phyloP scores from a whole-genome alignment of 1,284 basidiomycete species.

The Anthracocystis panici-leucophaei region DNA sequence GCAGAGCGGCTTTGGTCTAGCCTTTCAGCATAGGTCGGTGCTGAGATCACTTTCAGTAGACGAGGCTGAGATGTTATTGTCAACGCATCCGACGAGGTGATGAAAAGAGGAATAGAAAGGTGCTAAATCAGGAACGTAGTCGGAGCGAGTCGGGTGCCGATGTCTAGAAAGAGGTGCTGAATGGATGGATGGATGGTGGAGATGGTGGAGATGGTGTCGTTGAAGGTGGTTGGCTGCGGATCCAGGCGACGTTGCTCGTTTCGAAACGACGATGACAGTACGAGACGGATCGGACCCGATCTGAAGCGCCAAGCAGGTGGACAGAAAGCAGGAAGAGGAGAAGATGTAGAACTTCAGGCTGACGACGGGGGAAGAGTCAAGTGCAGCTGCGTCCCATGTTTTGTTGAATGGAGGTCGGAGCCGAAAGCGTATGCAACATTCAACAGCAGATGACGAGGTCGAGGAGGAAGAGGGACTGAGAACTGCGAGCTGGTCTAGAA shows the following conservation, averaged over 20 bases:
- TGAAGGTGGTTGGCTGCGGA: background rate
- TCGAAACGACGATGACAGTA: background rate
- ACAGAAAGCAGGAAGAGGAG: too few relatives aligned
- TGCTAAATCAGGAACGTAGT: background rate
- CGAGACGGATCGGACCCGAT: slow-evolving; percentile 32
- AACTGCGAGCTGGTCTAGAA: background rate
- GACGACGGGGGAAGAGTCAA: background rate
- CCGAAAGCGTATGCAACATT: slow-evolving; percentile 7
- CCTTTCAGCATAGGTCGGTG: background rate
- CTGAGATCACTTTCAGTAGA: background rate
- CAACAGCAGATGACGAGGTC: slow-evolving; percentile 1
- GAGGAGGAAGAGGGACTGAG: background rate
- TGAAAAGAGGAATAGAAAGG: background rate
- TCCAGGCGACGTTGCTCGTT: background rate
- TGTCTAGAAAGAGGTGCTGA: background rate
- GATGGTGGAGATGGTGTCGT: slow-evolving; percentile 7
- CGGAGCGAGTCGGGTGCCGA: background rate
- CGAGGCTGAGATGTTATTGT: background rate
- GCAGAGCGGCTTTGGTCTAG: background rate
- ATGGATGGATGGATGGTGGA: background rate
- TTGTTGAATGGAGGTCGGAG: slow-evolving; percentile 34
- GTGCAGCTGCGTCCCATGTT: slow-evolving; percentile 16
- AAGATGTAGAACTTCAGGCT: too few relatives aligned
- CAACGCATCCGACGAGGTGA: slow-evolving; percentile 3
- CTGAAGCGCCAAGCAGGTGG: background rate